A percentile compares a stretch with the other conserved stretches of the same genome.
phyloP scores from a whole-genome alignment of 352 stramenopile species.

The Globisporangium spiculum region DNA sequence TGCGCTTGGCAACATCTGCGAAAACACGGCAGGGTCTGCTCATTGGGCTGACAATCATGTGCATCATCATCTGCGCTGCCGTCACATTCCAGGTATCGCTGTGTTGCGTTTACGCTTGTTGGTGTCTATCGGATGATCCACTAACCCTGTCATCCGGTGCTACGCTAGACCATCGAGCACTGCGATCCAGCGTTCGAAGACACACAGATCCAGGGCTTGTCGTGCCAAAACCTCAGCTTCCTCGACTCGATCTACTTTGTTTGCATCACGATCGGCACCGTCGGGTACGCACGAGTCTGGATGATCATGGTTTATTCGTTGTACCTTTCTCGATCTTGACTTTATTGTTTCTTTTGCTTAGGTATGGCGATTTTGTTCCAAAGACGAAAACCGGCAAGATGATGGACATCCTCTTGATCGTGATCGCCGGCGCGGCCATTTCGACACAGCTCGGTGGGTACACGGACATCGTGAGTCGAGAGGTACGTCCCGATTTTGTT shows the following conservation, averaged over 20 bases:
- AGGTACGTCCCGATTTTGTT: constrained; percentile 18
- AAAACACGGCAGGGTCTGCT: constrained; percentile 51
- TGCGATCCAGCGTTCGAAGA: constrained; percentile 33
- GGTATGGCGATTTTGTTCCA: constrained; percentile 70
- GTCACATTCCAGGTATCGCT: constrained; percentile 50
- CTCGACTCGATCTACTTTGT: constrained; percentile 82
- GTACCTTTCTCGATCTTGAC: background rate
- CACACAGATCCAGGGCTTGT: constrained; percentile 22
- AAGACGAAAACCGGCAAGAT: constrained; percentile 60
- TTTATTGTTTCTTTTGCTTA: background rate
- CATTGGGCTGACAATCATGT: constrained; percentile 50
- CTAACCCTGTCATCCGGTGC: background rate
- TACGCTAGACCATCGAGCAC: constrained; percentile 54
- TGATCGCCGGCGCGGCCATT: constrained; percentile 67
- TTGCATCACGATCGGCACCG: constrained; percentile 80
- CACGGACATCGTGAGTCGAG: constrained; percentile 67
- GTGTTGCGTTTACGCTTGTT: background rate
- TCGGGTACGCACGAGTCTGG: constrained; percentile 28
- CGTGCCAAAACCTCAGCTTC: constrained; percentile 71
- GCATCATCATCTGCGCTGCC: constrained; percentile 62
- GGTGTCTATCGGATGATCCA: background rate
- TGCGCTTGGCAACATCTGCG: constrained; percentile 52
- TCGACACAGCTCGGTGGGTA: constrained; percentile 66
- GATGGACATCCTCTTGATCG: constrained; percentile 67
- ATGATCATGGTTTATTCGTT: background rate